Conservation (phyloP, 2,329 filamentous ascomycete species). For the Triangularia verruculosa region DNA sequence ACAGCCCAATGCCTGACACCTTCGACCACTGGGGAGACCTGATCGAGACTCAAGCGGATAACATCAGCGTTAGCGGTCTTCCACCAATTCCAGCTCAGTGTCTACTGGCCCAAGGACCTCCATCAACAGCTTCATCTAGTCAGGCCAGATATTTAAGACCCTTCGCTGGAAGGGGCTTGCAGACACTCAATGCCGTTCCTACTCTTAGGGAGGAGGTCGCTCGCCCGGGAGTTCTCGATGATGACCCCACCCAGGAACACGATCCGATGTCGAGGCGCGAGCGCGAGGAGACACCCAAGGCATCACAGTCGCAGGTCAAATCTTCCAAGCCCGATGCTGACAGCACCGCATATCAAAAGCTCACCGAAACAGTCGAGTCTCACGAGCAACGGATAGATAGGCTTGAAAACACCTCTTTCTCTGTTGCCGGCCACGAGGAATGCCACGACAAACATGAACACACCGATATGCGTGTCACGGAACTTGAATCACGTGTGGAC, state of each 20-base stretch:
- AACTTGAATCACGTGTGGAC: conserved; percentile 63
- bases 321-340: conserved; percentile 2
- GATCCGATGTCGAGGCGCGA: conserved; percentile 3
- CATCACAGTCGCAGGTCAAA: conserved; percentile 15
- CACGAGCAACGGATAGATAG: conserved; percentile 65
- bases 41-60: conserved; percentile 37
- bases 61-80: conserved; percentile 33
- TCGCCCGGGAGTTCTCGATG: neutral
- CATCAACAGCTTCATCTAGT: conserved; percentile 51
- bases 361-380: conserved; percentile 53
- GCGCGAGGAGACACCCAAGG: conserved; percentile 16
- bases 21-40: conserved; percentile 47
- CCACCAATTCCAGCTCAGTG: conserved; percentile 51
- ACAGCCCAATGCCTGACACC: conserved; percentile 55
- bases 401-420: conserved; percentile 69
- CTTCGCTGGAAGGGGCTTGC: conserved; percentile 54
- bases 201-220: conserved; percentile 18
- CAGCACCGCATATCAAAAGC: conserved; percentile 40
- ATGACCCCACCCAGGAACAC: conserved; percentile 7
- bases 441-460: conserved; percentile 66
- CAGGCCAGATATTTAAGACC: conserved; percentile 51
- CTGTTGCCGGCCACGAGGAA: conserved; percentile 63
- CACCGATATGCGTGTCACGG: conserved; percentile 63
- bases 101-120: conserved; percentile 46
- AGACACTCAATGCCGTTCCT: conserved; percentile 47